Conservation (phyloP, 768 basidiomycete species). For the Daedaleopsis sinensis region DNA sequence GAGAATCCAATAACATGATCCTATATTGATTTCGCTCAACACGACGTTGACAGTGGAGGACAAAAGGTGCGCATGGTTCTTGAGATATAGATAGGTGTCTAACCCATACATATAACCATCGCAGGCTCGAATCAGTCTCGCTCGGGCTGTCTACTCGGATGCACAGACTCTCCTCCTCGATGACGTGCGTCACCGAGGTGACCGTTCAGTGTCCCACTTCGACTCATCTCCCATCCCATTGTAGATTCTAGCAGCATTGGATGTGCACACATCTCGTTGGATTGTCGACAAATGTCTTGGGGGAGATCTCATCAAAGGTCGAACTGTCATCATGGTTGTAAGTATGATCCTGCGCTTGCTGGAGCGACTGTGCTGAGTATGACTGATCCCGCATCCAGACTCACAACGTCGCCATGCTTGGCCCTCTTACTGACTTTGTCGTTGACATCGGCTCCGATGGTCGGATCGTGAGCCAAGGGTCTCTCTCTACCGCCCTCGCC, state of each 20-base stretch:
- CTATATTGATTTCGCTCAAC: neutral
- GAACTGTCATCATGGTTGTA: constrained; percentile 54
- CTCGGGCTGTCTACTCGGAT: constrained; percentile 42
- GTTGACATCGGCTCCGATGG: constrained; percentile 57
- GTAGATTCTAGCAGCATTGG: constrained; percentile 47
- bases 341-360: constrained; percentile 12
- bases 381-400: constrained; percentile 33
- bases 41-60: constrained; percentile 37
- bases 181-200: constrained; percentile 35
- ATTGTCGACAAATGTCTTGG: constrained; percentile 49
- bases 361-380: too few species aligned
- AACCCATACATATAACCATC: too few species aligned
- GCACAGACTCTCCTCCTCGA: constrained; percentile 43
- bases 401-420: constrained; percentile 52
- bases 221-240: too few species aligned
- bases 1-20: neutral
- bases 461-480: constrained; percentile 47
- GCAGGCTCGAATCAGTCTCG: constrained; percentile 41
- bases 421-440: constrained; percentile 53
- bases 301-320: constrained; percentile 44
- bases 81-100: too few species aligned
- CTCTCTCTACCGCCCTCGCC: constrained; percentile 47
- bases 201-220: too few species aligned
- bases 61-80: constrained; percentile 40
- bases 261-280: constrained; percentile 51